Base-by-base conservation (phyloP, 306 rosid genomes). In the Citrullus amarus region DNA sequence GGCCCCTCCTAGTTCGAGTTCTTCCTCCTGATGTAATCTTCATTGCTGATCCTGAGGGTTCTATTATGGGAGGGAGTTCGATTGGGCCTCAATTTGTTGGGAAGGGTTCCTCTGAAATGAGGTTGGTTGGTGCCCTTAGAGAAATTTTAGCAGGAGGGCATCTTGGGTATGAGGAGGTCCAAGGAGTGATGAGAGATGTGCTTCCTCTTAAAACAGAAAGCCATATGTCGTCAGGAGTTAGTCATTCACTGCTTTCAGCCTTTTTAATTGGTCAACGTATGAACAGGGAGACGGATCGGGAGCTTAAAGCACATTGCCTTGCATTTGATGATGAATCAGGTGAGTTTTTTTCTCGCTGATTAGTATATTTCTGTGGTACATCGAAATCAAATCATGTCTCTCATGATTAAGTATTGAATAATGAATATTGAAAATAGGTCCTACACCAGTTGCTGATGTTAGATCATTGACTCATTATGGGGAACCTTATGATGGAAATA, bases 71-170 rank as follows among this genome's bases (percentile, higher is more conserved):
- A 9, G 97, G 96, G 77, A 90, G 93, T 84, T 90, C 96, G 28
- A 85, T 90, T 69, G 97, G 98, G 25, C 97, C 96, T 0, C 91
- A 85, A 69, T 95, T 82, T 83, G 90, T 91, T 34, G 97, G 97
- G 79, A 87, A 81, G 79, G 80, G 88, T 73, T 81, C 91, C 51
- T 81, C 83, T 8, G 97, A 92, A 76, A 95, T 95, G 98, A 90
- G 97, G 82, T 84, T 95, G 90, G 97, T 95, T 14, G 98, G 97
- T 68, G 96, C 92, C 39, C 96, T 95, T 25, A 85, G 98, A 83
- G 98, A 95, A 86, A 93, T 92, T 43, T 80, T 95, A 83, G 98
- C 92, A 1, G 98, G 97, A 55, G 97, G 98, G 18, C 98, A 95
- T 84, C 93, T 95, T 46, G 97, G 98, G 48, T 95, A 81, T 77